These are phyloP conservation scores for Rutidosis leptorrhynchoides DNA, from an alignment of 129 eudicot species.

Conservation along the genomic window DNA sequence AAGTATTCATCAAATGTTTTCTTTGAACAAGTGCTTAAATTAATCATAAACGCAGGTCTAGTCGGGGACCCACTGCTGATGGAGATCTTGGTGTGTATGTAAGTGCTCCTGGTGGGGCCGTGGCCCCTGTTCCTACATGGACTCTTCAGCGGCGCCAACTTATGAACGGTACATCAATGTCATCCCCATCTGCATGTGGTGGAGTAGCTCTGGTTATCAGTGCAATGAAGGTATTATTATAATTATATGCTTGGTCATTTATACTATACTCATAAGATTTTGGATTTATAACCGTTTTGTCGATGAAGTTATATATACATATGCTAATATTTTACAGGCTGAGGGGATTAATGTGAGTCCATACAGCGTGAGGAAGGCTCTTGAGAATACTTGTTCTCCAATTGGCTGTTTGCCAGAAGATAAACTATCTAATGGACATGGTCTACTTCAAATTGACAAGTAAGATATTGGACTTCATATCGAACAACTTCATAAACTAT, in stretches of 20 bases:
- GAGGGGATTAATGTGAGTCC: slow-evolving; percentile 88
- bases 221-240: slow-evolving; percentile 79
- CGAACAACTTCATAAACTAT: slow-evolving; percentile 6
- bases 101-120: slow-evolving; percentile 99
- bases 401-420: slow-evolving; percentile 84
- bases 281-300: not conserved
- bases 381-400: slow-evolving; percentile 84
- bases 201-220: slow-evolving; percentile 91
- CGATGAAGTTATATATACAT: slow-evolving; percentile 5
- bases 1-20: not conserved
- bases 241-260: not conserved
- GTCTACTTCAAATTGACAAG: slow-evolving; percentile 98
- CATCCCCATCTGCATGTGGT: slow-evolving; percentile 96
- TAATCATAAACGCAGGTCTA: slow-evolving; percentile 79
- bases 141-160: slow-evolving; percentile 95
- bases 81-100: slow-evolving; percentile 95
- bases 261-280: not conserved
- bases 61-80: slow-evolving; percentile 97
- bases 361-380: slow-evolving; percentile 78
- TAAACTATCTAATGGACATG: slow-evolving; percentile 81
- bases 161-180: slow-evolving; percentile 99
- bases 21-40: slow-evolving; percentile 21
- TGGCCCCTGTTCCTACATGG: slow-evolving; percentile 99
- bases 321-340: slow-evolving; percentile 47
- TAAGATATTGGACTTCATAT: slow-evolving; percentile 35